Percentiles rank a stretch among this genome's conserved stretches.
Conservation (phyloP, 1,284 basidiomycete genomes). For the Ustilago lituana region DNA sequence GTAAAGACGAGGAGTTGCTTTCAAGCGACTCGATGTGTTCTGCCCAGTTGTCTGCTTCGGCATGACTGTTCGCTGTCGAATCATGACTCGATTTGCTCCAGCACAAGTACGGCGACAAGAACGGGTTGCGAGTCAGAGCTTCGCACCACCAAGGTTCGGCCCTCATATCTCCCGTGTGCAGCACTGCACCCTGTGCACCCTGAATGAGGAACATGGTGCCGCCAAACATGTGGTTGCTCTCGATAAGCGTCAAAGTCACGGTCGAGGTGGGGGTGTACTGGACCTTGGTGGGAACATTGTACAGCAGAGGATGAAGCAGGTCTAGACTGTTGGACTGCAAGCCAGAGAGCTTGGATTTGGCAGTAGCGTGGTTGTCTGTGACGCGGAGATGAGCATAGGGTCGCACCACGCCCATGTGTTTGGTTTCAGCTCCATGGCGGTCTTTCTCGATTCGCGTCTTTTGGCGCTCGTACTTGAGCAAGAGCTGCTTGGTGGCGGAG, state of each 20-base stretch:
- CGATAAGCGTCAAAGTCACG: slow-evolving; percentile 80
- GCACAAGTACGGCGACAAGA: slow-evolving; percentile 77
- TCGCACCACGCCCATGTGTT: slow-evolving; percentile 28
- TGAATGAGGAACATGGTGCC: slow-evolving; percentile 91
- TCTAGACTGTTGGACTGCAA: slow-evolving; percentile 25
- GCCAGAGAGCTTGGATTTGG: slow-evolving; percentile 26
- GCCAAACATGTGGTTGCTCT: slow-evolving; percentile 94
- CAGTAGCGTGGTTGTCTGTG: slow-evolving; percentile 35
- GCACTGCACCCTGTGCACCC: slow-evolving; percentile 76
- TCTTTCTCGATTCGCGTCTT: slow-evolving; percentile 42
- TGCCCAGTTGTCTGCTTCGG: slow-evolving; percentile 14
- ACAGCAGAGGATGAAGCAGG: slow-evolving; percentile 46
- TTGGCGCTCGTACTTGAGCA: slow-evolving; percentile 54
- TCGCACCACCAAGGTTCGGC: slow-evolving; percentile 83
- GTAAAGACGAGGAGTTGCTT: slow-evolving; percentile 11
- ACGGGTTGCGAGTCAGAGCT: slow-evolving; percentile 75
- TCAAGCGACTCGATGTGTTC: slow-evolving; percentile 30
- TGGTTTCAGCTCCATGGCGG: slow-evolving; percentile 14
- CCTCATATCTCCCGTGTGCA: slow-evolving; percentile 92
- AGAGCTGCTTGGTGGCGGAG: slow-evolving; percentile 47
- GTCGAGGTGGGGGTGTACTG: slow-evolving; percentile 72
- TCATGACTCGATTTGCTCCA: slow-evolving; percentile 15
- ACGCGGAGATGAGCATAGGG: slow-evolving; percentile 49
- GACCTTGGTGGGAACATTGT: slow-evolving; percentile 74
- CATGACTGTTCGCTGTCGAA: background rate